phyloP scores from a whole-genome alignment of 2,329 filamentous ascomycete genomes.

The Talaromyces islandicus region DNA sequence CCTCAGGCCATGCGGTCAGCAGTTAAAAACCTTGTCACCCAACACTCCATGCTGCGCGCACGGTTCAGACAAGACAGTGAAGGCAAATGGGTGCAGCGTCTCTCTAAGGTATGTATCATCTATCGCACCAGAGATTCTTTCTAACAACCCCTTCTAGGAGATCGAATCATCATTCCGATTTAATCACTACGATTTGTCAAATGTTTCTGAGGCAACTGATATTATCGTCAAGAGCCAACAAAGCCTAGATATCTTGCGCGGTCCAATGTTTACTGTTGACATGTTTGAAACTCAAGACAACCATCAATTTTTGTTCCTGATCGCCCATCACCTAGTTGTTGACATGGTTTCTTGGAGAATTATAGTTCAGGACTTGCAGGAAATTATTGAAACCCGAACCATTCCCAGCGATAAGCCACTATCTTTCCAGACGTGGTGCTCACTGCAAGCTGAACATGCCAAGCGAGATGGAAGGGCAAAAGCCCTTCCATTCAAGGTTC shows the following conservation, averaged over 20 bases:
- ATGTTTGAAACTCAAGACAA: slow-evolving; percentile 26
- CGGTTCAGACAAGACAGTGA: not conserved
- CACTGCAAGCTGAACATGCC: slow-evolving; percentile 24
- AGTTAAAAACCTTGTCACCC: slow-evolving; percentile 23
- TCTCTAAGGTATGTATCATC: slow-evolving; percentile 5
- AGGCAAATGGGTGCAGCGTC: slow-evolving; percentile 14
- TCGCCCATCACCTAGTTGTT: slow-evolving; percentile 23
- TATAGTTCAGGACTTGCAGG: slow-evolving; percentile 31
- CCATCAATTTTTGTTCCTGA: slow-evolving; percentile 19
- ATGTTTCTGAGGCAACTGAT: slow-evolving; percentile 18
- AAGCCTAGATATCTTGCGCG: slow-evolving; percentile 21
- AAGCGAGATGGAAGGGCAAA: slow-evolving; percentile 14
- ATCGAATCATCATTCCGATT: slow-evolving; percentile 20
- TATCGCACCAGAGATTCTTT: not conserved
- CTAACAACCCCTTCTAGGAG: slow-evolving; percentile 13
- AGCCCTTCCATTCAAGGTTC: slow-evolving; percentile 21
- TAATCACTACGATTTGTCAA: not conserved
- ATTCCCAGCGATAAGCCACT: slow-evolving; percentile 28
- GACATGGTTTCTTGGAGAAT: slow-evolving; percentile 32
- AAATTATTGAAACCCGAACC: slow-evolving; percentile 26
- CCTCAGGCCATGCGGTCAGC: slow-evolving; percentile 20
- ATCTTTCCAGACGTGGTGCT: slow-evolving; percentile 35
- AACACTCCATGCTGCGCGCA: slow-evolving; percentile 21
- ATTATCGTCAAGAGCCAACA: slow-evolving; percentile 14
- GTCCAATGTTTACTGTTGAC: slow-evolving; percentile 33